phyloP scores from a whole-genome alignment of 495 filamentous ascomycete genomes.

The Penicillium manginii region DNA sequence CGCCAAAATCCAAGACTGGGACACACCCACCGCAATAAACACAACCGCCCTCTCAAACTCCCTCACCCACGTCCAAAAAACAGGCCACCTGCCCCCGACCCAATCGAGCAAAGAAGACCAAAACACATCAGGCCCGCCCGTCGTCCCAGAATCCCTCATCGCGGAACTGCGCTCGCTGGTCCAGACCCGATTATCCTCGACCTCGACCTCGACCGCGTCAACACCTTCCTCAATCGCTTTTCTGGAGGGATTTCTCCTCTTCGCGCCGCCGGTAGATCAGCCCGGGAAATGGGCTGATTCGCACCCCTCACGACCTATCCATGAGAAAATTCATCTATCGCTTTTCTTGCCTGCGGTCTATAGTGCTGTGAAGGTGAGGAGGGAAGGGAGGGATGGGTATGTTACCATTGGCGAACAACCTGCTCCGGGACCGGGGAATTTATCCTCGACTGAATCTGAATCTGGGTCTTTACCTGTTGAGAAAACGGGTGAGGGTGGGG shows the following conservation, averaged over 20 bases:
- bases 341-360: slow-evolving; percentile 73
- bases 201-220: no score
- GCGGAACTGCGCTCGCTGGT: no score
- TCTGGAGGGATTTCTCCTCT: slow-evolving; percentile 89
- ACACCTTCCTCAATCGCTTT: slow-evolving; percentile 56
- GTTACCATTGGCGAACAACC: slow-evolving; percentile 64
- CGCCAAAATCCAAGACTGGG: slow-evolving; percentile 77
- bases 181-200: no score
- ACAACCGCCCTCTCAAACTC: slow-evolving; percentile 62
- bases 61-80: slow-evolving; percentile 62
- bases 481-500: no score
- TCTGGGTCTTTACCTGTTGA: no score
- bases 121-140: no score
- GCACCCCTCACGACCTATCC: slow-evolving; percentile 39
- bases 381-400: slow-evolving; percentile 80
- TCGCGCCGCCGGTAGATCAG: slow-evolving; percentile 40
- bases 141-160: no score
- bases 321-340: slow-evolving; percentile 67
- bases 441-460: background rate
- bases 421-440: slow-evolving; percentile 1
- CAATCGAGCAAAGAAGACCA: no score
- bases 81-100: slow-evolving; percentile 49
- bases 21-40: slow-evolving; percentile 76
- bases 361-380: slow-evolving; percentile 60
- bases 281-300: slow-evolving; percentile 1